phyloP scores from a whole-genome alignment of 2,329 filamentous ascomycete genomes.

The Grosmannia huntii region DNA sequence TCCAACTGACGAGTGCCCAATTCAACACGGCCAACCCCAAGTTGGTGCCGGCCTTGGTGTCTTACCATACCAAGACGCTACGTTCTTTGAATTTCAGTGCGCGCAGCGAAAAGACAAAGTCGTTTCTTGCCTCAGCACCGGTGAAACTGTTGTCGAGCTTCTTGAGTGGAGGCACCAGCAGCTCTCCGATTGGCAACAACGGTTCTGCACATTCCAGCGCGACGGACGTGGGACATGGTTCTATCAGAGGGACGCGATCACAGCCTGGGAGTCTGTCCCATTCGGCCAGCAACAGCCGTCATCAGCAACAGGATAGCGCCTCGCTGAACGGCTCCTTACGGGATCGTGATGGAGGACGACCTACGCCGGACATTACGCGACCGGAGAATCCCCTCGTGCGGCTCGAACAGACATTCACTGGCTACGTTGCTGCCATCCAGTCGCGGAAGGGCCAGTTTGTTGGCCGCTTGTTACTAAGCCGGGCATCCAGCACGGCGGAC shows the following conservation, averaged over 20 bases:
- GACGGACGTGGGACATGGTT: conserved; percentile 16
- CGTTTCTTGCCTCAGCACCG: conserved; percentile 69
- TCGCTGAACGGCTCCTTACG: conserved; percentile 43
- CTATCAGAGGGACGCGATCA: conserved; percentile 5
- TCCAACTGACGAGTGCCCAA: conserved; percentile 58
- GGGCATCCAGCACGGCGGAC: conserved; percentile 47
- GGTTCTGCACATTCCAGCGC: conserved; percentile 11
- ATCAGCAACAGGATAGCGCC: conserved; percentile 17
- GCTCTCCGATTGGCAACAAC: conserved; percentile 12
- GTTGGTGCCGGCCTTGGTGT: conserved; percentile 56
- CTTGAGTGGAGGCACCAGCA: conserved; percentile 44
- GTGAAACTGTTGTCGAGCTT: conserved; percentile 83
- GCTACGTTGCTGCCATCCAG: conserved; percentile 71
- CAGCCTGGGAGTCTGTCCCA: conserved; percentile 3
- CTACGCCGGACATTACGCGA: conserved; percentile 34
- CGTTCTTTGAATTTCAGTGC: conserved; percentile 53
- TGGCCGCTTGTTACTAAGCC: conserved; percentile 59
- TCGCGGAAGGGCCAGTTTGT: conserved; percentile 79
- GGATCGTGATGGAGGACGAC: conserved; percentile 30
- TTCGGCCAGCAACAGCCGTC: conserved; percentile 2
- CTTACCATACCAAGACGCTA: conserved; percentile 66
- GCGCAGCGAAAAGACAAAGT: conserved; percentile 50
- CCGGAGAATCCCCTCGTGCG: conserved; percentile 56
- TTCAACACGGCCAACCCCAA: conserved; percentile 53
- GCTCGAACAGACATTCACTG: conserved; percentile 73